Percentiles rank a stretch among this genome's conserved stretches.
phyloP scores from a whole-genome alignment of 148 eudicot genomes.

The Rhododendron griersonianum region DNA sequence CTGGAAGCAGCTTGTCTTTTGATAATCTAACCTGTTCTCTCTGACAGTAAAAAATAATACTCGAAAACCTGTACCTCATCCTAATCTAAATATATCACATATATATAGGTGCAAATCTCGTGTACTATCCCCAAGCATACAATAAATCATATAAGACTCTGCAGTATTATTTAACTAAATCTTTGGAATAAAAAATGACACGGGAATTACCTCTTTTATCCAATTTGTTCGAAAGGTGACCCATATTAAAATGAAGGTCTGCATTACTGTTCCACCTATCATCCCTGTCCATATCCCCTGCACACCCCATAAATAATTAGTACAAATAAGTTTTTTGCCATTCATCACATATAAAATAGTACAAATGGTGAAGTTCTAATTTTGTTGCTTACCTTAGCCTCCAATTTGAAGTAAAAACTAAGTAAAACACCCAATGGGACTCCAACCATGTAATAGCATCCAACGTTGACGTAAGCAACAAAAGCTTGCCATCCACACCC shows the following conservation, averaged over 20 bases:
- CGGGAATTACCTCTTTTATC: conserved; percentile 25
- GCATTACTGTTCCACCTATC: conserved; percentile 30
- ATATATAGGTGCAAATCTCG: no score
- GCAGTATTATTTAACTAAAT: neutral
- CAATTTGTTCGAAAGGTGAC: conserved; percentile 28
- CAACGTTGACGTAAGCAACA: neutral
- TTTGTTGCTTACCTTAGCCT: neutral
- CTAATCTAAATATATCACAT: neutral
- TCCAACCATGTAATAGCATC: neutral
- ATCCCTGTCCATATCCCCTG: conserved; percentile 26
- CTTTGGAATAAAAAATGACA: neutral
- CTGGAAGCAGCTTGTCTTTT: no score
- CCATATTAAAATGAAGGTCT: conserved; percentile 30
- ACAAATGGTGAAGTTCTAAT: neutral
- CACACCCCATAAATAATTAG: no score
- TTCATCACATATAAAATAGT: no score
- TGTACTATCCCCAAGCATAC: no score
- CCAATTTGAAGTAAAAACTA: neutral
- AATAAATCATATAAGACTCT: no score
- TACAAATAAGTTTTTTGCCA: no score
- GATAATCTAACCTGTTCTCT: no score
- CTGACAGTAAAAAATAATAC: no score
- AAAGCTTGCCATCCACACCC: neutral
- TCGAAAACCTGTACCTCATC: neutral
- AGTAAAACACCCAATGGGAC: neutral